A percentile compares a stretch with the other conserved stretches of the same genome.
phyloP scores from a whole-genome alignment of 371 early-diverging fungal species.

The Mortierella sp. region DNA sequence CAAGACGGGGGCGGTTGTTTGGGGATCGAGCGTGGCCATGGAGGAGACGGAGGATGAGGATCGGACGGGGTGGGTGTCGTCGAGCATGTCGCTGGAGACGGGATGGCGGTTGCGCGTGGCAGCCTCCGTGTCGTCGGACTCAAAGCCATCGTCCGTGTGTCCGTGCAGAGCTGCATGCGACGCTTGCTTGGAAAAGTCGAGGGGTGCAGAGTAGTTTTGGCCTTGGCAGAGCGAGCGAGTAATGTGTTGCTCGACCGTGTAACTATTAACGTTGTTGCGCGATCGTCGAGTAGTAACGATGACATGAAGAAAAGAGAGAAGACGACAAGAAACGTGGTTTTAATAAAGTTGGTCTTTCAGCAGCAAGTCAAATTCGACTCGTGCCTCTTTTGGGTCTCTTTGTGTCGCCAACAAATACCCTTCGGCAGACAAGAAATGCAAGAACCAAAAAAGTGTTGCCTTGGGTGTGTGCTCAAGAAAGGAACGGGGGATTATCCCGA shows the following conservation, averaged over 20 bases:
- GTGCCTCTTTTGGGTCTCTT: not conserved
- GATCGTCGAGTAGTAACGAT: not conserved
- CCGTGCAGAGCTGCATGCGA: not conserved
- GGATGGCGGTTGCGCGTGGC: not conserved
- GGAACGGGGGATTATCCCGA: conserved; percentile 1
- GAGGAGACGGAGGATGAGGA: conserved; percentile 25
- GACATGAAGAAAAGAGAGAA: not conserved
- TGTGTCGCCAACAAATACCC: not conserved
- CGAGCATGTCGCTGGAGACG: not conserved
- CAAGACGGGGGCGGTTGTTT: conserved; percentile 11
- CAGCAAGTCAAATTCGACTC: not conserved
- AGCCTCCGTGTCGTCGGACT: conserved; percentile 21
- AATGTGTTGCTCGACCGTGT: conserved; percentile 52
- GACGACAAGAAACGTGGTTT: conserved; percentile 24
- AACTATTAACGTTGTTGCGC: conserved; percentile 22
- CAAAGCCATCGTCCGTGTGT: not conserved
- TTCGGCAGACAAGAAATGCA: not conserved
- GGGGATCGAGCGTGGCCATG: conserved; percentile 27
- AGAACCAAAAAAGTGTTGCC: not conserved
- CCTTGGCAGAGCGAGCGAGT: conserved; percentile 49
- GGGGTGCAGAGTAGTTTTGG: conserved; percentile 58
- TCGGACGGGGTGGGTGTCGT: not conserved
- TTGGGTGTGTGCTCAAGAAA: not conserved
- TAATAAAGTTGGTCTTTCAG: conserved; percentile 15
- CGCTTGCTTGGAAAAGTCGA: conserved; percentile 44